phyloP scores from a whole-genome alignment of 129 eudicot species.

The Arctium minus region DNA sequence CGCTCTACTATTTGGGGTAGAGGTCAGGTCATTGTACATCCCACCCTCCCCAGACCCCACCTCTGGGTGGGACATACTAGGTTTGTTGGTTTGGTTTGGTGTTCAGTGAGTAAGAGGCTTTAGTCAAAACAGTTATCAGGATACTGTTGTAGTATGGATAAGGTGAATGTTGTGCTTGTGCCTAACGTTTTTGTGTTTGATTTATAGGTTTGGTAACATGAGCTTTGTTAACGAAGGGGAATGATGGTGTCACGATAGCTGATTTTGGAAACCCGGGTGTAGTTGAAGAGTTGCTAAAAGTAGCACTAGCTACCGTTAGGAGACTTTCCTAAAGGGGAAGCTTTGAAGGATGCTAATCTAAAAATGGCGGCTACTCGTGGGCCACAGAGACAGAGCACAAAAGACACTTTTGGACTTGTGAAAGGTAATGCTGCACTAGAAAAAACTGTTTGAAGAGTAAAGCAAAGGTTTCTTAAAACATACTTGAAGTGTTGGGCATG shows the following conservation, averaged over 20 bases:
- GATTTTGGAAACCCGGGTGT: not conserved
- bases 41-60: no score
- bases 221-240: not conserved
- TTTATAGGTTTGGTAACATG: not conserved
- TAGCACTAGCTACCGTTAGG: not conserved
- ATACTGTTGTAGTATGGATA: not conserved
- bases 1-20: no score
- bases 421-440: conserved; percentile 22
- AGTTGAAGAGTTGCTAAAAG: not conserved
- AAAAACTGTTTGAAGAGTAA: conserved; percentile 32
- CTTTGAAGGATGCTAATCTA: conserved; percentile 15
- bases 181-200: not conserved
- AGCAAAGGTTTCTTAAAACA: conserved; percentile 39
- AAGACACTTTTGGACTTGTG: conserved; percentile 20
- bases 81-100: no score
- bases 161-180: not conserved
- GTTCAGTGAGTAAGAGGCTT: not conserved
- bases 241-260: not conserved
- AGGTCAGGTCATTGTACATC: no score
- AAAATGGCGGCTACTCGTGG: conserved; percentile 25
- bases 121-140: not conserved
- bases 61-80: no score
- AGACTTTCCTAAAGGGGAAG: conserved; percentile 1
- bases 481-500: conserved; percentile 32
- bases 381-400: conserved; percentile 24